A percentile compares a stretch with the other conserved stretches of the same genome.
These are phyloP conservation scores for Cymbopogon citratus DNA, from an alignment of 176 grass and related monocot species.

Conservation along the genomic window DNA sequence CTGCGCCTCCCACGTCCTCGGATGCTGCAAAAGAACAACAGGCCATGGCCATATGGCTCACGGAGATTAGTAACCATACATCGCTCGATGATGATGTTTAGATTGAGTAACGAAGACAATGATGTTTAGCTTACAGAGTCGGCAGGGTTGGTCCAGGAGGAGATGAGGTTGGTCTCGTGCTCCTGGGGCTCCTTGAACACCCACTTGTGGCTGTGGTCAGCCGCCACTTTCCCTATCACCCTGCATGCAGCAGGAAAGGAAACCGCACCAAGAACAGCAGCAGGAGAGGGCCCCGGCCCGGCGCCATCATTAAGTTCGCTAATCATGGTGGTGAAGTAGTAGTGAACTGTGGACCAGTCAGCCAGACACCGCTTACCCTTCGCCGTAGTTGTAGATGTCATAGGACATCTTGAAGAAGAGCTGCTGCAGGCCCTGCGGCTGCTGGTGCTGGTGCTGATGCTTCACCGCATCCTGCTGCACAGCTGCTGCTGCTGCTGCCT, in stretches of 20 bases:
- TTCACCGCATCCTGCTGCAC: slow-evolving; percentile 22
- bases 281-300: background rate
- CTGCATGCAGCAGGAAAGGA: slow-evolving; percentile 39
- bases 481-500: slow-evolving; percentile 17
- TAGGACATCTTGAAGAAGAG: slow-evolving; percentile 99
- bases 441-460: background rate
- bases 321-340: background rate
- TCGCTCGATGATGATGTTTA: background rate
- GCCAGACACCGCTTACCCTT: slow-evolving; percentile 40
- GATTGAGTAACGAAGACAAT: background rate
- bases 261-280: background rate
- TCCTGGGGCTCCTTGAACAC: slow-evolving; percentile 79
- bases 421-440: slow-evolving; percentile 59
- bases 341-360: background rate
- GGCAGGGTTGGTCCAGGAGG: slow-evolving; percentile 81
- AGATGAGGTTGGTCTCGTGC: slow-evolving; percentile 61
- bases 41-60: background rate
- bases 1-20: slow-evolving; percentile 98
- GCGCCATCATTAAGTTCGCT: too few relatives aligned
- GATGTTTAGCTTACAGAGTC: slow-evolving; percentile 74
- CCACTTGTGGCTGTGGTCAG: slow-evolving; percentile 99
- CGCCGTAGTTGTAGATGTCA: slow-evolving; percentile 99
- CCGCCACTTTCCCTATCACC: slow-evolving; percentile 95
- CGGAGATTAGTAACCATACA: background rate
- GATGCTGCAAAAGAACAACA: slow-evolving; percentile 45